phyloP scores from a whole-genome alignment of 2,329 filamentous ascomycete genomes.

The Aspergillus awamori region DNA sequence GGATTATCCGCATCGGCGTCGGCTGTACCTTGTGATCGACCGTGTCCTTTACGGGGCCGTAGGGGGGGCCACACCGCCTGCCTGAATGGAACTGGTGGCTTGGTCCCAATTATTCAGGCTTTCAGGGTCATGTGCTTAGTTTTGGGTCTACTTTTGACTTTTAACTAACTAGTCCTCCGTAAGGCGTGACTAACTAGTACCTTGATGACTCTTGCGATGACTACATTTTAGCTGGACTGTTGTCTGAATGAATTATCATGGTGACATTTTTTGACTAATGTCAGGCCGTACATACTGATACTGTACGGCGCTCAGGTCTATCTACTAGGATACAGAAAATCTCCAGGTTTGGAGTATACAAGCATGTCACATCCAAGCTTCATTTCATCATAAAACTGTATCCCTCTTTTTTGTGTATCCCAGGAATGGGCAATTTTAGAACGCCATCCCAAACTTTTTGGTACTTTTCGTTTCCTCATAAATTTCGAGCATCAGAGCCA shows the following conservation, averaged over 20 bases:
- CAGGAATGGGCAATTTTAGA: not conserved
- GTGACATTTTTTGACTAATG: not conserved
- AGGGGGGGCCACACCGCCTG: conserved; percentile 31
- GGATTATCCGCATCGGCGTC: conserved; percentile 30
- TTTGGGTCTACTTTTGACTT: not conserved
- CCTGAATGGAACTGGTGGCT: conserved; percentile 12
- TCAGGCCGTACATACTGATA: not conserved
- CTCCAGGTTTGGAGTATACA: conserved; percentile 3
- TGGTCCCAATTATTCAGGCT: conserved; percentile 9
- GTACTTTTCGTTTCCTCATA: conserved; percentile 5
- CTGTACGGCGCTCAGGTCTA: not conserved
- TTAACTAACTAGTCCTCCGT: not conserved
- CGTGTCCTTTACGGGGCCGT: conserved; percentile 39
- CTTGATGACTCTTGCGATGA: too few relatives aligned
- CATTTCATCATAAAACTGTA: conserved; percentile 10
- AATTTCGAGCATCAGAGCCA: conserved; percentile 10
- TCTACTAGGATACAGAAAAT: conserved; percentile 3
- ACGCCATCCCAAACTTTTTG: conserved; percentile 11
- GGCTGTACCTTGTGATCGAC: conserved; percentile 38
- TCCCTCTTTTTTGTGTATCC: conserved; percentile 2
- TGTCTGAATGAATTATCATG: not conserved
- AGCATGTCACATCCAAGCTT: conserved; percentile 7
- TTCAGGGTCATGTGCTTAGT: conserved; percentile 10
- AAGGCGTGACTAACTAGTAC: not conserved
- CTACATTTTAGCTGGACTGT: too few relatives aligned